Percentiles rank a stretch among this genome's conserved stretches.
These are phyloP conservation scores for Globisporangium paroecandrum DNA, from an alignment of 352 stramenopile species.

Conservation along the genomic window DNA sequence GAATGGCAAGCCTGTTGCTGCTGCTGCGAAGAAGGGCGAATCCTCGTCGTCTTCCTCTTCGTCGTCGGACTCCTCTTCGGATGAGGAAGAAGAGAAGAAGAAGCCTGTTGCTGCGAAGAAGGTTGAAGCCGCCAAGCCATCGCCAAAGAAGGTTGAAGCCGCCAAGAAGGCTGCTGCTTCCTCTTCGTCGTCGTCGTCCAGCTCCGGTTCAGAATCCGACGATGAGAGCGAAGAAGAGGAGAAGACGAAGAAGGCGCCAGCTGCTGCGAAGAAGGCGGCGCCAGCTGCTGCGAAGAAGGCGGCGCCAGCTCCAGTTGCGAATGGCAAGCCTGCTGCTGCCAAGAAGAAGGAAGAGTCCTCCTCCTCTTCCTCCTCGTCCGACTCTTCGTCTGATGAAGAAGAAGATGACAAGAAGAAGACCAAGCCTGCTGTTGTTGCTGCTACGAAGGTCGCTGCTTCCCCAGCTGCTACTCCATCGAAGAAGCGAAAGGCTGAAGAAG, in stretches of 20 bases:
- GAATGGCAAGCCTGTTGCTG: conserved; percentile 16
- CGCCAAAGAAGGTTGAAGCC: conserved; percentile 19
- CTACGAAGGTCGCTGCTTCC: conserved; percentile 19
- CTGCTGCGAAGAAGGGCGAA: conserved; percentile 21
- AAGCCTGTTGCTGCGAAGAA: conserved; percentile 26
- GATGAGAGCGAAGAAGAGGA: conserved; percentile 45
- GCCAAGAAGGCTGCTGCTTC: conserved; percentile 27
- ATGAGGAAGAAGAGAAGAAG: conserved; percentile 36
- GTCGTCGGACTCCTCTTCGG: conserved; percentile 27
- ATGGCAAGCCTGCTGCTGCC: conserved; percentile 17
- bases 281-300: conserved; percentile 27
- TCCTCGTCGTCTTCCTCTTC: conserved; percentile 25
- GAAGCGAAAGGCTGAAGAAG: conserved; percentile 56
- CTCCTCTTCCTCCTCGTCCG: conserved; percentile 32
- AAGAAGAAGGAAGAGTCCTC: conserved; percentile 24
- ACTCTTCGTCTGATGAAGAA: conserved; percentile 38
- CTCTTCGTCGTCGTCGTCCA: conserved; percentile 26
- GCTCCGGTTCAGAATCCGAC: conserved; percentile 53
- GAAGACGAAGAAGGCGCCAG: conserved; percentile 21
- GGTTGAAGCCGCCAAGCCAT: conserved; percentile 14
- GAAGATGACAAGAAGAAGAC: conserved; percentile 29
- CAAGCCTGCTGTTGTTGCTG: conserved; percentile 24
- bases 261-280: conserved; percentile 29
- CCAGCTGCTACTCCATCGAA: conserved; percentile 26
- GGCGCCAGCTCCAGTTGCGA: conserved; percentile 19